Conservation (phyloP, 306 rosid species). For the Sindora glabra region DNA sequence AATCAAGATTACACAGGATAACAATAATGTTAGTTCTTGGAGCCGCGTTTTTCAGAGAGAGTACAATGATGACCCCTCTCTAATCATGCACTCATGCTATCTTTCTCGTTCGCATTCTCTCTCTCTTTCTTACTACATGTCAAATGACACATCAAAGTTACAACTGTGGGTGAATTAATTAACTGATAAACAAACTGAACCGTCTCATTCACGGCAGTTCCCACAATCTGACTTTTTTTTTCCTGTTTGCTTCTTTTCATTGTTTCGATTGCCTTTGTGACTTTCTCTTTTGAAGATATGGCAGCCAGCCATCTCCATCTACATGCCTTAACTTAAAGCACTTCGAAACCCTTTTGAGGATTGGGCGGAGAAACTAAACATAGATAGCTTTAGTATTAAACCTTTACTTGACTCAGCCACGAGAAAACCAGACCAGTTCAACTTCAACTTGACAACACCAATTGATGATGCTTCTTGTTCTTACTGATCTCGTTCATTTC, state of each 20-base stretch:
- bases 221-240: slow-evolving; percentile 54
- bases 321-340: neutral
- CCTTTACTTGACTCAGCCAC: neutral
- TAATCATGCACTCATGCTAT: slow-evolving; percentile 42
- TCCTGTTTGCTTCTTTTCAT: slow-evolving; percentile 27
- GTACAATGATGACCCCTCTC: slow-evolving; percentile 62
- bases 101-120: slow-evolving; percentile 9
- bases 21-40: slow-evolving; percentile 17
- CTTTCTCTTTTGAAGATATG: slow-evolving; percentile 40
- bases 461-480: slow-evolving; percentile 12
- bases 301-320: neutral
- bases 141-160: slow-evolving; percentile 43
- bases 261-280: slow-evolving; percentile 34
- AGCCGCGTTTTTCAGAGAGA: slow-evolving; percentile 65
- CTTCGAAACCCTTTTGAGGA: slow-evolving; percentile 21
- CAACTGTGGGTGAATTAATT: slow-evolving; percentile 21
- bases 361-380: neutral
- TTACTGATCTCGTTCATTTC: slow-evolving; percentile 24
- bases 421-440: slow-evolving; percentile 19
- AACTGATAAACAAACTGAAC: slow-evolving; percentile 27
- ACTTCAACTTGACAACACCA: neutral
- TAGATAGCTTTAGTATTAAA: neutral
- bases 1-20: too few species aligned
- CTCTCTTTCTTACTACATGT: slow-evolving; percentile 25
- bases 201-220: slow-evolving; percentile 65